These are phyloP conservation scores for Mortierella sp. DNA, from an alignment of 371 early-diverging fungal species.

Conservation along the genomic window DNA sequence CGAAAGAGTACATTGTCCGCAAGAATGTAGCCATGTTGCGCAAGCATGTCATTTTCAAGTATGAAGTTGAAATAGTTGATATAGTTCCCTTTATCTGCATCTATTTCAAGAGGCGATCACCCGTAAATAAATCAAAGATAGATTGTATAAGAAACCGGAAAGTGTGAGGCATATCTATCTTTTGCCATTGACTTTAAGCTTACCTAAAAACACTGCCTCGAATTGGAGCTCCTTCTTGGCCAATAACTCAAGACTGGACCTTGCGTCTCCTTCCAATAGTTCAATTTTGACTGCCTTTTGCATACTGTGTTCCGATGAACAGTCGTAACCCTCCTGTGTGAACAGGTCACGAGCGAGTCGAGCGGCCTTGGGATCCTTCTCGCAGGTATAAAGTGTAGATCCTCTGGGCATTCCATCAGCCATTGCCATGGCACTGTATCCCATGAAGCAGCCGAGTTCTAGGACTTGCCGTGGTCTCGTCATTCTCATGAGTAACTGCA, in stretches of 20 bases:
- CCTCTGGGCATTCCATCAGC: slow-evolving; percentile 62
- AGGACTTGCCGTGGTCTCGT: slow-evolving; percentile 58
- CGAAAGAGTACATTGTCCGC: slow-evolving; percentile 67
- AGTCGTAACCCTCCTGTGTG: slow-evolving; percentile 19
- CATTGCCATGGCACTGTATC: slow-evolving; percentile 71
- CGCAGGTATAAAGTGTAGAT: slow-evolving; percentile 59
- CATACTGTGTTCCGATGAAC: not conserved
- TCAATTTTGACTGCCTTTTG: slow-evolving; percentile 35
- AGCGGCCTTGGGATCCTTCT: slow-evolving; percentile 59
- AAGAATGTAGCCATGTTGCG: slow-evolving; percentile 64
- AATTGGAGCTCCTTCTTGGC: slow-evolving; percentile 49
- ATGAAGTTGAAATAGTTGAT: slow-evolving; percentile 66
- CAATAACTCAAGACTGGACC: slow-evolving; percentile 45
- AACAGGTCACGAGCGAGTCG: slow-evolving; percentile 59
- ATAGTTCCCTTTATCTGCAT: slow-evolving; percentile 74
- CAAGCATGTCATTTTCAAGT: slow-evolving; percentile 62
- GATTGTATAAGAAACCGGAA: not conserved
- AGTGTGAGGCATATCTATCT: too few species aligned
- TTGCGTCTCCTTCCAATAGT: slow-evolving; percentile 35
- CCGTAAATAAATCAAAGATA: not conserved
- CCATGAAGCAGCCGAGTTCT: slow-evolving; percentile 76
- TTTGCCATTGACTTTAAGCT: not conserved
- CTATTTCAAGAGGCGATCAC: slow-evolving; percentile 36
- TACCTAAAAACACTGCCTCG: slow-evolving; percentile 72
- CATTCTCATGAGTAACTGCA: slow-evolving; percentile 58